Base-by-base conservation (phyloP, 768 basidiomycete genomes). In the Aureoboletus auriporus region DNA sequence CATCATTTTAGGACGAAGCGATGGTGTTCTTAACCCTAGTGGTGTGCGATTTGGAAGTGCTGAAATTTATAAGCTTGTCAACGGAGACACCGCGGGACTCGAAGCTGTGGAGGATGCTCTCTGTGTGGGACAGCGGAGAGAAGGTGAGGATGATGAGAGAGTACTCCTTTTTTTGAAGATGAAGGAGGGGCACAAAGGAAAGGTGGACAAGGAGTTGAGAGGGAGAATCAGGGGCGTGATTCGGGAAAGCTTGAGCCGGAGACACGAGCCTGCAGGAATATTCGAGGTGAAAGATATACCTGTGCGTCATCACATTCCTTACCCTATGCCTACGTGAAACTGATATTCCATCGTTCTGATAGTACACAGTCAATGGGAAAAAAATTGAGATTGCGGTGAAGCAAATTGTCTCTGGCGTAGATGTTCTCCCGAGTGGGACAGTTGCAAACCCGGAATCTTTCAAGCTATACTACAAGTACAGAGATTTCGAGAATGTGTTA, bases 31-130 rank as follows among this genome's bases (percentile, higher is more conserved):
- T 28, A 91, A 91, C 53, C 89, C 89, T 4, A 83, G 81, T 28
- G 89, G 89, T 5, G 82, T 91, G 44, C 79, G 89, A 4, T 92
- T 92, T 59, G 89, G 89, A 34, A 87, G 86, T 1, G 82, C 75
- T 7, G 89, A 92, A 64, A 86, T 91, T n/a, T 92, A 91, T 56
- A 71, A 78, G 6, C 78, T 87, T 9, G 67, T 90, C 49, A 47
- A 54, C 27, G 33, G 51, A 36, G 44, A 55, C 30, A 50, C 26
- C 9, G 79, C 84, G 36, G 69, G 75, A 43, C 83, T 87, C 49
- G 56, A 65, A 13, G 66, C 61, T 10, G 58, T 91, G 16, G 82
- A 86, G 45, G 89, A 92, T 57, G 77, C 75, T 8, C 69, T 92
- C 8, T 89, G 88, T 42, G 76, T 92, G 6, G 89, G 89, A 2